Evolutionary conservation across 495 filamentous ascomycete species (phyloP), one percentile per base, ranked within the genome.

Genomic region (Xylona heveae): DNA sequence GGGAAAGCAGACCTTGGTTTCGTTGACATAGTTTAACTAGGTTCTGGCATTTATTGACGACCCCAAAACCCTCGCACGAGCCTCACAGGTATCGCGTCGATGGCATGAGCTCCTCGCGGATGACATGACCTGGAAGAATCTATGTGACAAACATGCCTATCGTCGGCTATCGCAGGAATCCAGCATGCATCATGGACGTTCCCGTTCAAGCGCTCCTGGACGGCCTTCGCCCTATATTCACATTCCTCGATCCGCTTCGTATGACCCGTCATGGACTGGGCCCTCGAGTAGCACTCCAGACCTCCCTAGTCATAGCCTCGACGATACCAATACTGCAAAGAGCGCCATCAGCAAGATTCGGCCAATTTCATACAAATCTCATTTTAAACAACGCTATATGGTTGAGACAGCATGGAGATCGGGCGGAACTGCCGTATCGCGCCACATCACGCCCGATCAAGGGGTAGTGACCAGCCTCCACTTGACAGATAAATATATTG

Each of bases 341-440:
- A 6, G 24, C 17, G 10, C 21, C 31, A 9, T n/a, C 25, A 34
- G 23, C 10, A 30, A 6, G 3, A 23, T 23, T 13, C 18, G 19
- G 7, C 19, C 36, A n/a, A 36, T 67, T 29, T 84, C 81, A 5
- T 93, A 95, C 53, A 75, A 83, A 44, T 90, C 79, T 1, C 83
- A 94, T 51, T 97, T 97, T 54, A 97, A 95, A 46, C 83, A 93
- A 44, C 67, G 79, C 51, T 95, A 93, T 50, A 70, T 93, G 59
- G 85, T 95, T 31, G 90, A 97, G 44, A 85, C 82, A 1, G 88
- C 88, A 13, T 97, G 88, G 88, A 76, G 80, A 37, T 78, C 78
- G 28, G 85, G 85, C 26, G 88, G 88, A 19, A 57, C 60, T 31
- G 74, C 74, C 45, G 74, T 75, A 16, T 62, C 74, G 13, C 67